Base-by-base conservation (phyloP, 805 yeast genomes). In the Suhomyces sp. region DNA sequence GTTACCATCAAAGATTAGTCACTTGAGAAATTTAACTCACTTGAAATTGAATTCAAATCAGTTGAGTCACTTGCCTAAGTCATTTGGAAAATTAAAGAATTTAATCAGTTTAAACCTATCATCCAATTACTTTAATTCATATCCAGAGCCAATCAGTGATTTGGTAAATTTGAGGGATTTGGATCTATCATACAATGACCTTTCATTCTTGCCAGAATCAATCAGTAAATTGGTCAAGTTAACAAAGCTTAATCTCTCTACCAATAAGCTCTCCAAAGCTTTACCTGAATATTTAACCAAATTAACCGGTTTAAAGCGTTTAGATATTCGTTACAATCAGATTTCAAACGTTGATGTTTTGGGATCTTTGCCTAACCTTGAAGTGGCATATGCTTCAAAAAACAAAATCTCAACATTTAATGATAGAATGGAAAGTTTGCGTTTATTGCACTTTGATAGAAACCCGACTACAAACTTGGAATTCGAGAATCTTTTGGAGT, bases 161-260 rank as follows among this genome's bases (percentile, higher is more conserved):
- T 68, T 91, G 42, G 52, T 68, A 0, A 74, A 73, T 33, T 68
- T 91, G 35, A 62, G 68, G 27, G 82, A 81, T 35, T 67, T 93
- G 43, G 95, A 91, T 53, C 53, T 91, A 27, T 85, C 96, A 0
- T 90, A 87, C 59, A 93, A 93, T 57, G 76, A 77, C 33, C 74
- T 93, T 19, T 60, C 71, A 2, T 40, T 40, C 2, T 46, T 93
- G 1, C 95, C 97, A 0, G 68, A 60, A 9, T 69, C 79, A 3
- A 70, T 88, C 20, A 76, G 79, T 11, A 66, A 73, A 15, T 62
- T 91, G 40, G 65, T 60, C 1, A 76, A 79, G 17, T 65, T 93
- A 27, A 80, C 79, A 31, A 80, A 78, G 41, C 70, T 91, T 45
- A 83, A 82, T 46, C 60, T 90, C 27, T 81, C 90, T 21, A 87